phyloP scores from a whole-genome alignment of 208 protist species.

The Leishmania aethiopica region DNA sequence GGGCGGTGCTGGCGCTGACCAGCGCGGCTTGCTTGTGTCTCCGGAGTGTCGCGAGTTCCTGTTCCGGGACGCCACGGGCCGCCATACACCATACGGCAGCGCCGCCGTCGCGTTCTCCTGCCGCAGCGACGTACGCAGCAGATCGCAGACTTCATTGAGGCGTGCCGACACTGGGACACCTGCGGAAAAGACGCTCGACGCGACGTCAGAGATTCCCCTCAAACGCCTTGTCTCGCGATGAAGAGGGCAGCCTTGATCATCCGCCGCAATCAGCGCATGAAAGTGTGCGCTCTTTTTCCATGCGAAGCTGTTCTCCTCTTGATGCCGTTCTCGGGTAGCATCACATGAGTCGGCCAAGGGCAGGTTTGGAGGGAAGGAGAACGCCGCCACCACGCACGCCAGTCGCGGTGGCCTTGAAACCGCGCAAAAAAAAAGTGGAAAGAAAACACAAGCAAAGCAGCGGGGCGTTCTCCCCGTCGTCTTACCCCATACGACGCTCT shows the following conservation, averaged over 20 bases:
- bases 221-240: not conserved
- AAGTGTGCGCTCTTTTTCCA: not conserved
- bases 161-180: not conserved
- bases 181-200: not conserved
- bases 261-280: not conserved
- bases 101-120: not conserved
- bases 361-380: not conserved
- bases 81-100: not conserved
- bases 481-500: not conserved
- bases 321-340: not conserved
- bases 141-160: not conserved
- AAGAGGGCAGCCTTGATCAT: not conserved
- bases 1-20: slow-evolving; percentile 4
- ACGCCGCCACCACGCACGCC: not conserved
- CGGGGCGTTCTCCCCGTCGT: not conserved
- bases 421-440: not conserved
- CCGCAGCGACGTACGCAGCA: not conserved
- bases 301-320: not conserved
- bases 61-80: not conserved
- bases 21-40: not conserved
- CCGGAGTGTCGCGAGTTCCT: not conserved
- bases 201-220: not conserved
- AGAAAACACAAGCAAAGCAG: not conserved
- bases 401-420: not conserved
- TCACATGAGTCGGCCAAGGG: not conserved